These are phyloP conservation scores for Choiromyces venosus DNA, from an alignment of 495 filamentous ascomycete genomes.

Conservation along the genomic window DNA sequence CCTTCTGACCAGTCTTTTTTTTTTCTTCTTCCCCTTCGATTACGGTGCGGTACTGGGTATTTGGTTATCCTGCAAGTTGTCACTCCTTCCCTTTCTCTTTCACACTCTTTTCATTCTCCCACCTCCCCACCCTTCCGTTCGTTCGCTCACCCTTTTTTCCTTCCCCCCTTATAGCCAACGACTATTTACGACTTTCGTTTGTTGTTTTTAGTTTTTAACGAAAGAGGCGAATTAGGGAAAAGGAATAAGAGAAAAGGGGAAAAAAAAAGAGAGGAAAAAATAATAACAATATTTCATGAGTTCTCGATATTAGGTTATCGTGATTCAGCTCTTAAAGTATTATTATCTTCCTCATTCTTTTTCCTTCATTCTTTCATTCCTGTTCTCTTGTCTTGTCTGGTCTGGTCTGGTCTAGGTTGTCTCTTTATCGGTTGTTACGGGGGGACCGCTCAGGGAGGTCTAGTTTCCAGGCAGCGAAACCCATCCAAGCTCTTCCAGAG, in stretches of 20 bases:
- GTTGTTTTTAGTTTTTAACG: not conserved
- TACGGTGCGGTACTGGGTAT: not conserved
- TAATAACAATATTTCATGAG: not conserved
- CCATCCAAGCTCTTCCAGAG: not conserved
- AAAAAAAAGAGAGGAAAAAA: not conserved
- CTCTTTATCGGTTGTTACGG: not conserved
- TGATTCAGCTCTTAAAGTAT: constrained; percentile 22
- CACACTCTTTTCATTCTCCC: not conserved
- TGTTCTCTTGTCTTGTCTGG: not conserved
- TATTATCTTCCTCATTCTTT: constrained; percentile 31
- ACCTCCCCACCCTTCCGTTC: constrained; percentile 14
- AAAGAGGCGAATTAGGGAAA: not conserved
- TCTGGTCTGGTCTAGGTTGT: not conserved
- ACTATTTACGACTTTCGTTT: constrained; percentile 1
- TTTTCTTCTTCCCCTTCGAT: not conserved
- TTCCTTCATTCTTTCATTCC: constrained; percentile 19
- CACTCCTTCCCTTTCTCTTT: not conserved
- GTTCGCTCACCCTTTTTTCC: constrained; percentile 17
- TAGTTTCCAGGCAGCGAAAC: not conserved
- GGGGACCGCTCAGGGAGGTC: not conserved
- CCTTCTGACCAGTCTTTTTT: not conserved
- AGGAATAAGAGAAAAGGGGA: not conserved
- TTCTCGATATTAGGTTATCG: not conserved
- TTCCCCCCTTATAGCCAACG: constrained; percentile 1
- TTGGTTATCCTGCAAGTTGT: not conserved